Percentiles rank a stretch among this genome's conserved stretches.
Conservation (phyloP, 306 rosid genomes). For the Vigna angularis region DNA sequence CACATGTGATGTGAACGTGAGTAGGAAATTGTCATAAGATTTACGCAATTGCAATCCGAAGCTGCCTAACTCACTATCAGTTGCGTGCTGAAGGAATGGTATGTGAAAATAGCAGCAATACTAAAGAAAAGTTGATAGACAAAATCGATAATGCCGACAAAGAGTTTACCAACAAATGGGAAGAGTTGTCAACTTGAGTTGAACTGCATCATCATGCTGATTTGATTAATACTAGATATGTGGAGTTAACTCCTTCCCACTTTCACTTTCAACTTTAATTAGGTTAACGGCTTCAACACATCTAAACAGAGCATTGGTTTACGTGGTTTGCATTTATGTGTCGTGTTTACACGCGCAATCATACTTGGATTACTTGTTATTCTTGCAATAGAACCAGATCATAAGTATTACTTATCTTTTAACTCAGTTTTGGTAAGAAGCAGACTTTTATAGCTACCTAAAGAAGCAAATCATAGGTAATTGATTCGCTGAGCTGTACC, state of each 20-base stretch:
- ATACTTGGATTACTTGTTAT: background rate
- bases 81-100: background rate
- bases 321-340: background rate
- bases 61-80: background rate
- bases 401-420: background rate
- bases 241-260: background rate
- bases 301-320: background rate
- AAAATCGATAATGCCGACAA: background rate
- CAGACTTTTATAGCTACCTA: no score
- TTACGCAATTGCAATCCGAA: background rate
- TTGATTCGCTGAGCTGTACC: no score
- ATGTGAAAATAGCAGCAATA: background rate
- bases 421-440: background rate
- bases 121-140: background rate
- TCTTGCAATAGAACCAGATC: background rate
- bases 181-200: background rate
- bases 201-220: background rate
- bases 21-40: background rate
- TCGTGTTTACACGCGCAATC: background rate
- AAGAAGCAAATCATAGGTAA: no score
- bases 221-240: background rate
- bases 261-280: slow-evolving; percentile 18
- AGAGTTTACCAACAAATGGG: background rate
- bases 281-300: background rate
- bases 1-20: background rate